Evolutionary conservation across 1,284 basidiomycete genomes (phyloP), one percentile per base, ranked within the genome.

Genomic region (Fomitopsis pinicola): DNA sequence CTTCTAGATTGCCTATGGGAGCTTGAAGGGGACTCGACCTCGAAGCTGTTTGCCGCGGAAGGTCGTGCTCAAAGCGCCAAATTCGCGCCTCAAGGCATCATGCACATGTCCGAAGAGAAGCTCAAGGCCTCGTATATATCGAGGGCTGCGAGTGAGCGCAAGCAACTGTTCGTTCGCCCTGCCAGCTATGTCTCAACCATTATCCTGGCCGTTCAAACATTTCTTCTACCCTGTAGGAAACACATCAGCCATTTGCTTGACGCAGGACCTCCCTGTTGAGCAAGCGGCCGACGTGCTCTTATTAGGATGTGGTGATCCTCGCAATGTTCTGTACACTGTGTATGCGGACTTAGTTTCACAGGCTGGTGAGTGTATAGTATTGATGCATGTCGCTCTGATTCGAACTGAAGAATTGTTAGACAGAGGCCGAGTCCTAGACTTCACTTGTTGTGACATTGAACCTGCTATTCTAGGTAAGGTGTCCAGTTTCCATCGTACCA

Each of bases 201-300:
- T 73, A n/a, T 44, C 66, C 12, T 83, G 78, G 77, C 76, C 75
- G 1, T 74, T 68, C 42, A 76, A 75, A 65, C 69, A 67, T 2
- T 82, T 76, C 59, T 85, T 83, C 71, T 85, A 84, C 69, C 78
- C 83, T 0, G 73, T 85, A 45, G 84, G 85, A 26, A 86, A 84
- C 63, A 83, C 83, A 0, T 72, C 83, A 12, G 77, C 85, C 6
- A 69, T 80, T 4, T 81, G 73, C 59, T 71, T 87, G 5, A 82
- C 81, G 1, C 73, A 79, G 44, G 74, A 79, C 55, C 64, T 86
- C 2, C 69, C 80, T 44, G 78, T 78, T 5, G 82, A 82, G 62
- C 70, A 76, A 57, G 60, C 72, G 30, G 82, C 81, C 5, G 68
- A 78, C 42, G 69, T 85, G 33, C 73, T 87, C 19, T 76, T 84